Evolutionary conservation across 176 grass and related monocot species (phyloP).

Genomic region (Saccharum officinarum): DNA sequence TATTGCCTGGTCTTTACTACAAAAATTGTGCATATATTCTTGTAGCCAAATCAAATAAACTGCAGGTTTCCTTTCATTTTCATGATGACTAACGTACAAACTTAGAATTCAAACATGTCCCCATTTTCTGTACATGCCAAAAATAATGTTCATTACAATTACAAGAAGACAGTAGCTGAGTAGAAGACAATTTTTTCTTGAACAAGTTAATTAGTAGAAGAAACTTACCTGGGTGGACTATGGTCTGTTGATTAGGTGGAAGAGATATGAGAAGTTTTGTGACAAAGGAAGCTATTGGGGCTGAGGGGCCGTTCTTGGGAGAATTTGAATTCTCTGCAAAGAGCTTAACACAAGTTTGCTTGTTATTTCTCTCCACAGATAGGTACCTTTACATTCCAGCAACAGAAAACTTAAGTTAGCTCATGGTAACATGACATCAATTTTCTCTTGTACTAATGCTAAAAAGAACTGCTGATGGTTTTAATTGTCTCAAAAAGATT

Average conservation of each 20-base stretch:
- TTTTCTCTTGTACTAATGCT: not conserved
- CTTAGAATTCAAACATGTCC: slow-evolving; percentile 5
- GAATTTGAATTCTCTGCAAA: slow-evolving; percentile 67
- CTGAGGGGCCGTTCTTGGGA: slow-evolving; percentile 55
- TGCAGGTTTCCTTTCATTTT: slow-evolving; percentile 11
- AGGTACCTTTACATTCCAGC: slow-evolving; percentile 66
- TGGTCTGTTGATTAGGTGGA: slow-evolving; percentile 63
- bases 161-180: not conserved
- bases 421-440: not conserved
- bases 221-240: slow-evolving; percentile 75
- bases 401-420: slow-evolving; percentile 19
- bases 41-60: not conserved
- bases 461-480: not conserved
- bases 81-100: not conserved
- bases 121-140: not conserved
- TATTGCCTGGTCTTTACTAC: not conserved
- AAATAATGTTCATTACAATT: not conserved
- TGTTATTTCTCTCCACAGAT: slow-evolving; percentile 93
- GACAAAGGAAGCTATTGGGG: slow-evolving; percentile 87
- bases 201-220: not conserved
- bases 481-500: not conserved
- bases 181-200: slow-evolving; percentile 3
- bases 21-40: slow-evolving; percentile 5
- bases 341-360: slow-evolving; percentile 82
- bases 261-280: slow-evolving; percentile 79